Evolutionary conservation across 805 yeast genomes (phyloP), one percentile per base, ranked within the genome.

Genomic region (Saccharomycopsis microspora): DNA sequence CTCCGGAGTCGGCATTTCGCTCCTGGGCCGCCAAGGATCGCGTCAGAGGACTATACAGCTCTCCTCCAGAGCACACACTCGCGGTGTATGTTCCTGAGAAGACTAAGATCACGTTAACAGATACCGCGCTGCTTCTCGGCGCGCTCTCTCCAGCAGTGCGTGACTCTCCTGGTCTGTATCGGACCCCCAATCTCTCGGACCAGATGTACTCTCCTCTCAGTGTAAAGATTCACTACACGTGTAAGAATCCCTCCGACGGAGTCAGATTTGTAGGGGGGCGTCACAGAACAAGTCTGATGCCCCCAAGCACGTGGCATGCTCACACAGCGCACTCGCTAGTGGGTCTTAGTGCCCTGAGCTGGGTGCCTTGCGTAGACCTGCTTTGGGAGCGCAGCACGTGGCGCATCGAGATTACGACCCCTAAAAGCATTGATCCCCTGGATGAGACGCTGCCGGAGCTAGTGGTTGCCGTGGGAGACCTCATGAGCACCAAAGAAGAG

Each of bases 351-450:
- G 85, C 97, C 0, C 85, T 96, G 2, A 82, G 88, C n/a, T 93
- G 99, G 99, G 84, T 93, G 43, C 99, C 99, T 0, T 93, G 98
- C 60, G 73, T 93, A 4, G 97, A 93, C 54, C 85, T 82, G 41
- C 62, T 88, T 33, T 82, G 89, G 75, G 96, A 88, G 56, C 76
- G 86, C 52, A 82, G 85, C 40, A 83, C 96, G 0, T 93, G 97
- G 97, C 88, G 88, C 53, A 60, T 93, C 6, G 95, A 86, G 58
- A 69, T 93, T n/a, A 77, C 81, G 52, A 79, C 87, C 3, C 96
- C 97, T 0, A 75, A 85, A 56, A 80, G 90, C 0, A 71, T 89
- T 1, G 43, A 47, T 28, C 6, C 62, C 55, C 10, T 9, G 1
- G 60, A 55, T 2, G 69, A 62, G 1, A 66, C 64, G 1, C 64